These are phyloP conservation scores for Caloboletus inedulis DNA, from an alignment of 1,284 basidiomycete species.

Conservation along the genomic window DNA sequence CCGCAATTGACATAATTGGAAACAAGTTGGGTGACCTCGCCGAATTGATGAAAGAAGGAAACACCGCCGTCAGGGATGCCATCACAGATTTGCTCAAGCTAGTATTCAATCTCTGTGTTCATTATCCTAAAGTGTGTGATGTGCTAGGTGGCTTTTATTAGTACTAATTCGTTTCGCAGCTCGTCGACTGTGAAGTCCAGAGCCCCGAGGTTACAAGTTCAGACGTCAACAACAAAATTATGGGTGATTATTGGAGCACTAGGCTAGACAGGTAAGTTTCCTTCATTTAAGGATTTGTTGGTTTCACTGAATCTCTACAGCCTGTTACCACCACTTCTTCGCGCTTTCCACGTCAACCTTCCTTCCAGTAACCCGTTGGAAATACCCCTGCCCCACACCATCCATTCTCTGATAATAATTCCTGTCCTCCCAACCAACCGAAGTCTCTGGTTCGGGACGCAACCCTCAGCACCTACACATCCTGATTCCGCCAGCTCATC, in stretches of 20 bases:
- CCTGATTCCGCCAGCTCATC: slow-evolving; percentile 25
- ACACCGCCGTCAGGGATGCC: slow-evolving; percentile 60
- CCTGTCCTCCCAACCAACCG: slow-evolving; percentile 58
- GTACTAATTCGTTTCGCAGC: slow-evolving; percentile 25
- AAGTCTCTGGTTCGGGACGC: slow-evolving; percentile 45
- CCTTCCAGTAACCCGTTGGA: slow-evolving; percentile 59
- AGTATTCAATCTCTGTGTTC: slow-evolving; percentile 69
- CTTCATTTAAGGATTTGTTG: background rate
- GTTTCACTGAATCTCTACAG: slow-evolving; percentile 26
- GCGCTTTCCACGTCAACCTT: slow-evolving; percentile 58
- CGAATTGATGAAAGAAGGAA: slow-evolving; percentile 47
- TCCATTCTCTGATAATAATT: slow-evolving; percentile 71
- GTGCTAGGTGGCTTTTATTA: background rate
- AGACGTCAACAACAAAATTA: slow-evolving; percentile 34
- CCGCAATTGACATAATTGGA: slow-evolving; percentile 58
- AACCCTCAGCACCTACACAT: slow-evolving; percentile 1
- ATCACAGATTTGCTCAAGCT: slow-evolving; percentile 76
- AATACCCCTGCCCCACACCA: slow-evolving; percentile 67
- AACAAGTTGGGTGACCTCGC: slow-evolving; percentile 58
- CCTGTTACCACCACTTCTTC: slow-evolving; percentile 57
- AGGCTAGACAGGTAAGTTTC: slow-evolving; percentile 60
- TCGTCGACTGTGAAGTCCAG: slow-evolving; percentile 48
- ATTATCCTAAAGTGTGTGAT: slow-evolving; percentile 56
- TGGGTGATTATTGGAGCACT: slow-evolving; percentile 68
- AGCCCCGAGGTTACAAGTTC: slow-evolving; percentile 28